These are phyloP conservation scores for Sporothrix humicola DNA, from an alignment of 2,329 filamentous ascomycete genomes.

Conservation along the genomic window DNA sequence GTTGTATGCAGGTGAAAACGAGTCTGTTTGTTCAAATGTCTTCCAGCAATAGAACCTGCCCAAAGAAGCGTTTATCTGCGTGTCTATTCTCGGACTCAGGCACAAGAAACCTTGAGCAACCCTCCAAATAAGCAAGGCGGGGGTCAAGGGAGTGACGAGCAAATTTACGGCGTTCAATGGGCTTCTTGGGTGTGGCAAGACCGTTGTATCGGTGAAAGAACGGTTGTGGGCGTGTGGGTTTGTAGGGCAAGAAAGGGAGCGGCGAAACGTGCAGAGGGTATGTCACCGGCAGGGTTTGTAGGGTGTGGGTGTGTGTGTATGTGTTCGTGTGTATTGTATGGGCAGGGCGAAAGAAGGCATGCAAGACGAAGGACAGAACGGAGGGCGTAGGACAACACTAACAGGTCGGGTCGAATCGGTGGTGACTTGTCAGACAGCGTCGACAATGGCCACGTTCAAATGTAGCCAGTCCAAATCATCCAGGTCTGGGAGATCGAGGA, in stretches of 20 bases:
- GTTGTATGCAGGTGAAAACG: constrained; percentile 6
- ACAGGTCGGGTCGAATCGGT: constrained; percentile 26
- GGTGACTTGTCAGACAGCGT: constrained; percentile 31
- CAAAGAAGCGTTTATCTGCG: not conserved
- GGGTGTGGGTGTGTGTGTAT: not conserved
- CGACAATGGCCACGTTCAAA: constrained; percentile 32
- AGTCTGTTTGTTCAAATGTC: not conserved
- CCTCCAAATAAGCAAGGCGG: not conserved
- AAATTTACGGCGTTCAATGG: constrained; percentile 7
- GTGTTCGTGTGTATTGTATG: not conserved
- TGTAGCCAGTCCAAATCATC: constrained; percentile 30
- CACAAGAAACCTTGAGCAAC: constrained; percentile 20
- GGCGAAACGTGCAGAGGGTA: not conserved
- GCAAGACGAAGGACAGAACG: too few relatives aligned
- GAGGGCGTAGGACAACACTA: constrained; percentile 30
- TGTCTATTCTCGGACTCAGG: constrained; percentile 10
- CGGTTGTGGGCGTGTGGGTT: not conserved
- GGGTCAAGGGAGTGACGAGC: not conserved
- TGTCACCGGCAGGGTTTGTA: not conserved
- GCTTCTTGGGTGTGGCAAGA: not conserved
- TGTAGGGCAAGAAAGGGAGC: constrained; percentile 13
- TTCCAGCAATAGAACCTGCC: not conserved
- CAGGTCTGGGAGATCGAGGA: constrained; percentile 7
- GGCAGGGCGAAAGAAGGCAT: constrained; percentile 5
- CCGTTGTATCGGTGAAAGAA: constrained; percentile 20